phyloP scores from a whole-genome alignment of 2,329 filamentous ascomycete species.

The Pseudovirgaria hyperparasitica region DNA sequence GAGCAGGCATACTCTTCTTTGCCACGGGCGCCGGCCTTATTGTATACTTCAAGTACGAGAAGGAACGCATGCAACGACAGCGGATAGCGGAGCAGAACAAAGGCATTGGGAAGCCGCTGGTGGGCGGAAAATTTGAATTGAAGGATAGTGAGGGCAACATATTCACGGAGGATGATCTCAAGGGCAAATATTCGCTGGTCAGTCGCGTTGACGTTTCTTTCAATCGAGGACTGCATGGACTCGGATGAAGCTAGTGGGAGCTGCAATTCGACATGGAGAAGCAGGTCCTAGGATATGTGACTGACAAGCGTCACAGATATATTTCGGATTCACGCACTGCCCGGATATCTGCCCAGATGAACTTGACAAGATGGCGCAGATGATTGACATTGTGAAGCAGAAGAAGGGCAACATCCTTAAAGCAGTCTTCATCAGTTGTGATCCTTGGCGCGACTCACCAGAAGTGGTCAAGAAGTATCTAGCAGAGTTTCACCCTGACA shows the following conservation, averaged over 20 bases:
- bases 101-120: conserved; percentile 82
- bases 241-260: not conserved
- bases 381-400: conserved; percentile 59
- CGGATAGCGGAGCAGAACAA: conserved; percentile 85
- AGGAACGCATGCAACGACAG: conserved; percentile 79
- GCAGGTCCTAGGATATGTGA: not conserved
- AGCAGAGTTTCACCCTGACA: conserved; percentile 73
- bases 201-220: conserved; percentile 15
- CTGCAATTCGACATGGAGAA: not conserved
- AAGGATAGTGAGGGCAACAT: conserved; percentile 67
- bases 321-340: conserved; percentile 97
- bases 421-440: conserved; percentile 90
- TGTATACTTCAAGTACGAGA: conserved; percentile 88
- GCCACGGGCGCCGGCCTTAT: conserved; percentile 63
- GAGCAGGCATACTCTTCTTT: conserved; percentile 77
- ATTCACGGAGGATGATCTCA: conserved; percentile 69
- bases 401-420: conserved; percentile 42
- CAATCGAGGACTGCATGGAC: not conserved
- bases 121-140: conserved; percentile 76
- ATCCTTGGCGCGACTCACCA: conserved; percentile 82
- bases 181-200: conserved; percentile 73
- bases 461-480: conserved; percentile 76
- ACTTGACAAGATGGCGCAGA: conserved; percentile 96
- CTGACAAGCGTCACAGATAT: conserved; percentile 47
- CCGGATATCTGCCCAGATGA: conserved; percentile 98